Conservation (phyloP, 495 filamentous ascomycete species). For the Talaromyces trachyspermus region DNA sequence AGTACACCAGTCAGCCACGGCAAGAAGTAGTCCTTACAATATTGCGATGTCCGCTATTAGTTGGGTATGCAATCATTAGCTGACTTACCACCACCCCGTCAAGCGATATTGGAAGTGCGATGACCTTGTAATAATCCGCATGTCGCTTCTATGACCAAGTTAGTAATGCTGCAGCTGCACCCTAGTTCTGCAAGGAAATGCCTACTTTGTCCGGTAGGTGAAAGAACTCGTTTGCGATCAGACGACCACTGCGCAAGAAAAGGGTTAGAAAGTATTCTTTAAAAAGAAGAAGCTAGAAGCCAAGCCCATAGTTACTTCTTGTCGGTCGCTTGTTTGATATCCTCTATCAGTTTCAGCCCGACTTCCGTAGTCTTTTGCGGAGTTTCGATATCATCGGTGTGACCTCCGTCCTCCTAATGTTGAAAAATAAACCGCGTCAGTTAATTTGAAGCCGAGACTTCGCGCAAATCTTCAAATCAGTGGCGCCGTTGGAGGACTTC, state of each 20-base stretch:
- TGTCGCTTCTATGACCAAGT: slow-evolving; percentile 36
- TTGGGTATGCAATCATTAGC: neutral
- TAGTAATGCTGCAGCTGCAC: slow-evolving; percentile 1
- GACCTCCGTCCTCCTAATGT: slow-evolving; percentile 11
- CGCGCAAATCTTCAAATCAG: too few relatives aligned
- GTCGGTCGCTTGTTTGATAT: slow-evolving; percentile 58
- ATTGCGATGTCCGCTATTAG: neutral
- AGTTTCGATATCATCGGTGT: slow-evolving; percentile 32
- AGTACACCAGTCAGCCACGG: neutral
- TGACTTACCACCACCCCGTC: slow-evolving; percentile 55
- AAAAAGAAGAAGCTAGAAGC: slow-evolving; percentile 14
- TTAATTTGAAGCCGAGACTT: too few relatives aligned
- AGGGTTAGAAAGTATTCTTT: neutral
- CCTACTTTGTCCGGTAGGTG: slow-evolving; percentile 50
- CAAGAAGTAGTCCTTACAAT: too few relatives aligned
- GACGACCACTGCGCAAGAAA: slow-evolving; percentile 26
- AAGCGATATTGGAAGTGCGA: slow-evolving; percentile 66
- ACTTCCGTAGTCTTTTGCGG: slow-evolving; percentile 55
- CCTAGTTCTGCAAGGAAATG: neutral
- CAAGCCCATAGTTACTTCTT: too few relatives aligned
- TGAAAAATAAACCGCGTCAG: slow-evolving; percentile 7
- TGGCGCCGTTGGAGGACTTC: too few relatives aligned
- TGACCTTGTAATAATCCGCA: slow-evolving; percentile 67
- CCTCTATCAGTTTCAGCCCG: slow-evolving; percentile 58
- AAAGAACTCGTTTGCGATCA: slow-evolving; percentile 65